Conservation (phyloP, 805 yeast species). For the Danielia oregonensis region DNA sequence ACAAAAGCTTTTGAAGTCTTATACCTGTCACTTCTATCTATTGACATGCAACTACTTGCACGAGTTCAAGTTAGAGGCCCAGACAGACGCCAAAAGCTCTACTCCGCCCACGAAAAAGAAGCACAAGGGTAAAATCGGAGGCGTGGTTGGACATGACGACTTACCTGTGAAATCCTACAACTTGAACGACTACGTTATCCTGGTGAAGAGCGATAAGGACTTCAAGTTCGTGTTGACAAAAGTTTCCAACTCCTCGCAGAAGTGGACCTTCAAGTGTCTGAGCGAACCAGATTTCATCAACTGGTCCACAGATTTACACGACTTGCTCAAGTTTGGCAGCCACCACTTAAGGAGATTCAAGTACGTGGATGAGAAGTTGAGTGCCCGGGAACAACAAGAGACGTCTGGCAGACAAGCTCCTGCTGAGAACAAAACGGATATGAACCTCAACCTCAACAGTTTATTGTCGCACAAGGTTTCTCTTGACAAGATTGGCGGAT, state of each 20-base stretch:
- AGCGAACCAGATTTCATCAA: constrained; percentile 40
- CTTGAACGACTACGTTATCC: constrained; percentile 34
- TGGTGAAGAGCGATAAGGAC: constrained; percentile 28
- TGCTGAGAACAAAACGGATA: constrained; percentile 3
- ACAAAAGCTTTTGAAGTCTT: constrained; percentile 38
- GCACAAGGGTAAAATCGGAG: constrained; percentile 34
- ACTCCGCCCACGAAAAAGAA: constrained; percentile 12
- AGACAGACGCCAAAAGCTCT: constrained; percentile 6
- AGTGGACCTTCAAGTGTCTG: constrained; percentile 43
- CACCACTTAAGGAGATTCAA: constrained; percentile 48
- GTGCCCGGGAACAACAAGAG: constrained; percentile 7
- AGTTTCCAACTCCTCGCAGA: constrained; percentile 24
- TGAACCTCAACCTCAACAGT: constrained; percentile 13
- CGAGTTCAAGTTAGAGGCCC: constrained; percentile 34
- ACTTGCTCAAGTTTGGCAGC: constrained; percentile 44
- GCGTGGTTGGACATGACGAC: constrained; percentile 38
- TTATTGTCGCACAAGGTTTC: constrained; percentile 12
- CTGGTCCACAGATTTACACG: constrained; percentile 56
- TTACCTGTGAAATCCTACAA: constrained; percentile 39
- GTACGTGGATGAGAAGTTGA: constrained; percentile 42
- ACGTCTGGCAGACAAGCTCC: background rate
- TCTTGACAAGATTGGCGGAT: constrained; percentile 6
- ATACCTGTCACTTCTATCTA: constrained; percentile 33
- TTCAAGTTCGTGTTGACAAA: constrained; percentile 33
- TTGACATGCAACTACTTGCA: constrained; percentile 42